Percentiles rank a stretch among this genome's conserved stretches.
phyloP scores from a whole-genome alignment of 106 monocot genomes.

The Iris macrosiphon region DNA sequence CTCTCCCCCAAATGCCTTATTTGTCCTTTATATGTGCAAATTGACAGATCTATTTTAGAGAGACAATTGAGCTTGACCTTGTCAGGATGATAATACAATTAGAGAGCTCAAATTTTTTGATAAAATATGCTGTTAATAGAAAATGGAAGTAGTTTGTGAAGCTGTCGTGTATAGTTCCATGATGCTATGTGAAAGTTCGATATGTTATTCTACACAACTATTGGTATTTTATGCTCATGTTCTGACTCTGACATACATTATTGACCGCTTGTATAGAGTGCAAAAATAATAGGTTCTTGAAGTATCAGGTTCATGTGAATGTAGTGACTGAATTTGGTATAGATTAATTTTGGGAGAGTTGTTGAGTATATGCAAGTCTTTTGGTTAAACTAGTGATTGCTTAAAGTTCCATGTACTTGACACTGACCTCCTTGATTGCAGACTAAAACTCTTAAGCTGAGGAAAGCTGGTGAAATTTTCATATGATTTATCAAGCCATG shows the following conservation, averaged over 20 bases:
- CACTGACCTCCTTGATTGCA: conserved; percentile 1
- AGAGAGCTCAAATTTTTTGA: too few species aligned
- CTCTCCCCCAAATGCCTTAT: background rate
- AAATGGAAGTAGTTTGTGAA: too few species aligned
- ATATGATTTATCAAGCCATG: background rate
- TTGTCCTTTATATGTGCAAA: too few species aligned
- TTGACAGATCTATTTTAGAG: too few species aligned
- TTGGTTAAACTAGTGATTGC: conserved; percentile 1
- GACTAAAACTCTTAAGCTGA: conserved; percentile 3
- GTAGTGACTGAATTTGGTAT: background rate
- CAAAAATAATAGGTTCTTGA: background rate
- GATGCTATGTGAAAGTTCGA: too few species aligned
- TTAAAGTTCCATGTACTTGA: conserved; percentile 14
- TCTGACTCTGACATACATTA: background rate
- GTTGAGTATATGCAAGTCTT: background rate
- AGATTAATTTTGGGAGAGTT: background rate
- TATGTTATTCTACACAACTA: background rate
- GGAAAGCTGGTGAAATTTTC: conserved; percentile 13
- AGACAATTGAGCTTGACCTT: too few species aligned
- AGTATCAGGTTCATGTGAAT: background rate
- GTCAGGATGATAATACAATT: too few species aligned
- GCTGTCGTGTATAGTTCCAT: too few species aligned
- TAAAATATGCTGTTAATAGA: too few species aligned
- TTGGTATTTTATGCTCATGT: background rate
- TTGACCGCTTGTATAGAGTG: background rate